Conservation (phyloP, 2,329 filamentous ascomycete species). For the Atkinsonella texensis region DNA sequence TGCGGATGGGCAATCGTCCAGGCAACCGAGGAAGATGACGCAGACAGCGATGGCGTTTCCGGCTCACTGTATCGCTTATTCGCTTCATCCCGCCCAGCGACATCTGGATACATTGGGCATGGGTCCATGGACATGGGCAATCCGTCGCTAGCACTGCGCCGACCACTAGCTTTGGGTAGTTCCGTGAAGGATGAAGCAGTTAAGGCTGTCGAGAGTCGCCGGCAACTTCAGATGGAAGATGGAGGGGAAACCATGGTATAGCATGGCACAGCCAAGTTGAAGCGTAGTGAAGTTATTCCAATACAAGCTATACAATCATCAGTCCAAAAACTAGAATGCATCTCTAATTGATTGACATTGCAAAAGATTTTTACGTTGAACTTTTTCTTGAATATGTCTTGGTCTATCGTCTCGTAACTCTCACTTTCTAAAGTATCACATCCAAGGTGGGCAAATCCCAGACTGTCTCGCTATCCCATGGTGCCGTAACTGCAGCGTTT, state of each 20-base stretch:
- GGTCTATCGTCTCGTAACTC: slow-evolving; percentile 14
- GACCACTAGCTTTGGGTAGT: neutral
- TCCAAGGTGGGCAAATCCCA: neutral
- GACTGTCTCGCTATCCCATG: neutral
- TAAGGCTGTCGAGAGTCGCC: neutral
- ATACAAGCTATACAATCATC: neutral
- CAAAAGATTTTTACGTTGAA: neutral
- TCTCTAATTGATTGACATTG: neutral
- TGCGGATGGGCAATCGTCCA: slow-evolving; percentile 8
- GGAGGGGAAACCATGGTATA: neutral
- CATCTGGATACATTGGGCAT: neutral
- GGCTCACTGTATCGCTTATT: neutral
- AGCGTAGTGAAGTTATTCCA: neutral
- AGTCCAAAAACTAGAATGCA: neutral
- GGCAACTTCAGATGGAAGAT: neutral
- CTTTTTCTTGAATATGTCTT: slow-evolving; percentile 1
- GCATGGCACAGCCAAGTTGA: neutral
- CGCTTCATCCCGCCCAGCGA: neutral
- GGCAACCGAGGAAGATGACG: neutral
- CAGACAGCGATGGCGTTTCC: neutral
- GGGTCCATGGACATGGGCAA: neutral
- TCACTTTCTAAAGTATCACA: slow-evolving; percentile 9
- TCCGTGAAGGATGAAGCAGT: neutral
- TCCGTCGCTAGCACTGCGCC: neutral
- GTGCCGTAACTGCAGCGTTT: neutral